Conservation (phyloP, 2,329 filamentous ascomycete genomes). For the Trichophyton verrucosum region DNA sequence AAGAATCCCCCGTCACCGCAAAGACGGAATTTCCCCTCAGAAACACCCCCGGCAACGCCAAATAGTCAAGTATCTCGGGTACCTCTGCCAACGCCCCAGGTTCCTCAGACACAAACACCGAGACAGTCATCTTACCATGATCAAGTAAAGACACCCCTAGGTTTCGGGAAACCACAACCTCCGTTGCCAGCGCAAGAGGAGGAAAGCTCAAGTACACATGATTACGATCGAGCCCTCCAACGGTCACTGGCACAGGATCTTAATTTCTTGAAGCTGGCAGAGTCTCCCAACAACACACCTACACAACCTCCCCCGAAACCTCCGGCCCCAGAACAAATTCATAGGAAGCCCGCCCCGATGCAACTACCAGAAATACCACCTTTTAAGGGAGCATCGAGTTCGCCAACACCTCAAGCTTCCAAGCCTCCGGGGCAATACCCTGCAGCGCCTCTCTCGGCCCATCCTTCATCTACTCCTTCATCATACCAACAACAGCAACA, state of each 20-base stretch:
- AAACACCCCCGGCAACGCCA: conserved; percentile 18
- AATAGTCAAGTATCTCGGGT: conserved; percentile 45
- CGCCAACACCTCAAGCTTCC: conserved; percentile 13
- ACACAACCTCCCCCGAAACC: conserved; percentile 9
- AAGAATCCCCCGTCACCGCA: conserved; percentile 47
- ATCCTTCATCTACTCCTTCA: conserved; percentile 12
- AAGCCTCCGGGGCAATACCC: conserved; percentile 17
- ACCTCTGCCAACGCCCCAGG: conserved; percentile 46
- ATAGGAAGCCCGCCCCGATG: conserved; percentile 20
- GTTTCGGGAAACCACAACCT: conserved; percentile 31
- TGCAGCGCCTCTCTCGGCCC: conserved; percentile 19
- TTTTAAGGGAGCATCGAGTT: conserved; percentile 19
- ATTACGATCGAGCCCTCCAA: conserved; percentile 32
- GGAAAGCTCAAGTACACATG: conserved; percentile 27
- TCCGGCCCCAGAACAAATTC: conserved; percentile 10
- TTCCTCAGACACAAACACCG: conserved; percentile 27
- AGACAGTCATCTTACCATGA: conserved; percentile 1
- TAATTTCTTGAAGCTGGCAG: conserved; percentile 28
- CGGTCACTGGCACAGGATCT: conserved; percentile 31
- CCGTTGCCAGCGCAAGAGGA: conserved; percentile 14
- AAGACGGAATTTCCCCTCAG: conserved; percentile 25
- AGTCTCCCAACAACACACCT: conserved; percentile 16
- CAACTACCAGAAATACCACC: conserved; percentile 24
- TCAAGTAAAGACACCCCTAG: conserved; percentile 38
- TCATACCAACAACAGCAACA: conserved; percentile 8